Base-by-base conservation (phyloP, 2,329 filamentous ascomycete genomes). In the Thelonectria olida region DNA sequence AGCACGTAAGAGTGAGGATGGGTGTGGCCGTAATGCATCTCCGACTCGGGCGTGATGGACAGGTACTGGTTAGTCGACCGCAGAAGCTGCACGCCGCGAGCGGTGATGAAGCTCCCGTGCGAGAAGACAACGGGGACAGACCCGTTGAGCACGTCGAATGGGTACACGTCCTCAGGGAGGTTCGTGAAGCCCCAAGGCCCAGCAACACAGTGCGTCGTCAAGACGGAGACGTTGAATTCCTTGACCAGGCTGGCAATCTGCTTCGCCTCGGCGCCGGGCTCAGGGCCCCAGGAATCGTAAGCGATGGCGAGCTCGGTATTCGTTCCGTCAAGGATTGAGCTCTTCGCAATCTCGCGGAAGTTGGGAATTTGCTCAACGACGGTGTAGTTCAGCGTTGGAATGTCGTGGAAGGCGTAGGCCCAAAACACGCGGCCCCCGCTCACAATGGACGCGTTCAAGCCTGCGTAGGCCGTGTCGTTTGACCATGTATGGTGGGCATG, bases 31-130 rank as follows among this genome's bases (percentile, higher is more conserved):
- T 82, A 87, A 69, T 86, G 84, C 78, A 85, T 82, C 66, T 88
- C 85, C 0, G 83, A 85, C 67, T 88, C 86, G 2, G 85, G 84
- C 0, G 86, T 88, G 59, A 84, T 84, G 52, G 84, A 84, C 41
- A 88, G 73, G 72, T 83, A 82, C 51, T 86, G 80, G 71, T 87
- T 82, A 2, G 79, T 79, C 0, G 72, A 61, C 10, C 82, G 81
- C 1, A 88, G 78, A 0, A 85, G 74, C 2, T 72, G 54, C 1
- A 75, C 74, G 13, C 81, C 79, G 0, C 63, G 58, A 1, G 76
- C 68, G 0, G 79, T 80, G 17, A 85, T 69, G 71, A 77, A 83
- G 13, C 74, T 76, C 0, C 76, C 83, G 65, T 87, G 85, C 0
- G 83, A 82, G 70, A 87, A 82, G 53, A 88, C 75, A 3, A 86